Evolutionary conservation across 1,139 yeast species (phyloP).

Genomic region (Lodderomyces theae): DNA sequence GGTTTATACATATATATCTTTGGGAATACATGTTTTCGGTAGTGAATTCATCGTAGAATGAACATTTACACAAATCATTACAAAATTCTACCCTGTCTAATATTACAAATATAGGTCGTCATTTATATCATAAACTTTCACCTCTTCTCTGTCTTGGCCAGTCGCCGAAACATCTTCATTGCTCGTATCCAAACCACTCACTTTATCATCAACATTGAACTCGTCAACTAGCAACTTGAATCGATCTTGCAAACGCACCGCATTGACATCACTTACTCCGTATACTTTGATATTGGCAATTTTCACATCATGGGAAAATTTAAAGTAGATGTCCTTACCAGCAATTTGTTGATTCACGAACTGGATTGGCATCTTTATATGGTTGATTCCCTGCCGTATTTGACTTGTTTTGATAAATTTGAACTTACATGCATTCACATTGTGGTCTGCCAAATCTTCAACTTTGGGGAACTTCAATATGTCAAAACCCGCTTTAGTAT

Average conservation of each 20-base stretch:
- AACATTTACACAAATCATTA: too few species aligned
- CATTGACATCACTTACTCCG: slow-evolving; percentile 36
- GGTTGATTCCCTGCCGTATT: slow-evolving; percentile 16
- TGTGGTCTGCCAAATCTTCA: slow-evolving; percentile 15
- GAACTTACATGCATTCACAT: slow-evolving; percentile 27
- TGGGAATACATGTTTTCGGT: slow-evolving; percentile 6
- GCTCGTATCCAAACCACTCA: slow-evolving; percentile 3
- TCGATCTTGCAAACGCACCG: slow-evolving; percentile 28
- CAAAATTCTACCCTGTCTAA: not conserved
- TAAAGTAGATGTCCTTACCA: slow-evolving; percentile 35
- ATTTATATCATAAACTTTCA: slow-evolving; percentile 12
- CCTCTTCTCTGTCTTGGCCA: slow-evolving; percentile 4
- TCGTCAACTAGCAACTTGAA: slow-evolving; percentile 23
- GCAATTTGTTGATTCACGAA: slow-evolving; percentile 35
- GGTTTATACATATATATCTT: not conserved
- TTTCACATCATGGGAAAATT: slow-evolving; percentile 18
- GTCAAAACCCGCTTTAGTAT: slow-evolving; percentile 9
- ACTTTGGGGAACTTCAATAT: slow-evolving; percentile 7
- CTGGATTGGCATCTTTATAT: slow-evolving; percentile 35
- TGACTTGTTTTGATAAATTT: slow-evolving; percentile 29
- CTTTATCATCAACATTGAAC: slow-evolving; percentile 15
- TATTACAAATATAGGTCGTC: slow-evolving; percentile 13
- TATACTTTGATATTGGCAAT: slow-evolving; percentile 31
- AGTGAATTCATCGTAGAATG: slow-evolving; percentile 3
- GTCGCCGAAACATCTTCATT: not conserved